Evolutionary conservation across 257 asterid genomes (phyloP), one percentile per base, ranked within the genome.

Genomic region (Primulina tabacum): DNA sequence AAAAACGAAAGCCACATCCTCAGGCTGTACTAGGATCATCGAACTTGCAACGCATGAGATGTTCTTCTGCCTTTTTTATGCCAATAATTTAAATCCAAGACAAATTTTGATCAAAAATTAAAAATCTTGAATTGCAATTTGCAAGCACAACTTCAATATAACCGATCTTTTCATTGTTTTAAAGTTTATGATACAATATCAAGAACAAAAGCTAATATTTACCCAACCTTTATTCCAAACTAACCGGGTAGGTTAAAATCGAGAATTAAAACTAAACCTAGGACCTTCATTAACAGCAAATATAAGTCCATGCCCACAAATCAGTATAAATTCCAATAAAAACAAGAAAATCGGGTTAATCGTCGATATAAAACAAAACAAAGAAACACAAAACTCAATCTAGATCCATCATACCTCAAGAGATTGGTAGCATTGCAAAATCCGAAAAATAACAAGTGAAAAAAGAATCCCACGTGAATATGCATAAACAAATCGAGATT

Each of bases 361-460:
- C 28, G 6, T 24, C 17, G 17, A 60, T 47, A 35, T 7, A 18
- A 38, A 63, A 18, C 9, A 28, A 62, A n/a, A 24, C 5, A 21
- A 67, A 26, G 26, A 33, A 57, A 38, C 10, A 37, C 9, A 62
- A 29, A 47, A 32, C 56, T 57, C 8, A 58, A 71, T 20, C 34
- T 33, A 29, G 65, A 69, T 65, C 21, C 37, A 33, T 6, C 69
- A 62, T 79, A 67, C 80, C 68, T 82, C 73, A 73, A 62, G 2
- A 61, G 69, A 69, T 53, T 38, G 63, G 33, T 30, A 65, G 17
- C 73, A 72, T 70, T 60, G 73, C 60, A 71, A 64, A 37, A 63
- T 60, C 20, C 52, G 12, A 67, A 67, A 62, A 20, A 16, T 24
- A 34, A 68, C 21, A n/a, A 69, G 52, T 10, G 38, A 58, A 33